Evolutionary conservation across 352 stramenopile genomes (phyloP).

Genomic region (Thraustochytrium striatum): DNA sequence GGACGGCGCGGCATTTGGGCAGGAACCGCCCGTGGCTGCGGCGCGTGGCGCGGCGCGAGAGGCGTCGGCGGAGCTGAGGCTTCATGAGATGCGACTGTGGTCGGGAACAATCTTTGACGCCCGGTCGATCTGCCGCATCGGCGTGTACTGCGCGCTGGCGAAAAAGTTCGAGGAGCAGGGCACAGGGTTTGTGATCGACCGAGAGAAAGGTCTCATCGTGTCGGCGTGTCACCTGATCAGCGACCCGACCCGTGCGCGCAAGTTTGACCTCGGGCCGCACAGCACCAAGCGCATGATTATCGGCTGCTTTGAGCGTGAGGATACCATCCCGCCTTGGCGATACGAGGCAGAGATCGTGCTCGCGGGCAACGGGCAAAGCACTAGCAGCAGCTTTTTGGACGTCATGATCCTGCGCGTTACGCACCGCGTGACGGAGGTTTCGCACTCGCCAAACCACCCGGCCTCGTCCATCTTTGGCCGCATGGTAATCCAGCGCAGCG

Average conservation of each 20-base stretch:
- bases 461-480: conserved; percentile 2
- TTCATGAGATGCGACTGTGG: not conserved
- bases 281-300: conserved; percentile 14
- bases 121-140: conserved; percentile 20
- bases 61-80: too few species aligned
- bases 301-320: not conserved
- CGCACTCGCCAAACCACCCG: not conserved
- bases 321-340: conserved; percentile 6
- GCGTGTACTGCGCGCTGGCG: not conserved
- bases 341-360: conserved; percentile 2
- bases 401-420: conserved; percentile 10
- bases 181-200: conserved; percentile 28
- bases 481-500: not conserved
- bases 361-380: not conserved
- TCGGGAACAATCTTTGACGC: conserved; percentile 24
- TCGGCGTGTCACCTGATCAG: conserved; percentile 22
- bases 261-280: conserved; percentile 16
- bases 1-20: too few species aligned
- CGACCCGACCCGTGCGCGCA: not conserved
- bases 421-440: not conserved
- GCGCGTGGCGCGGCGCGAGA: too few species aligned
- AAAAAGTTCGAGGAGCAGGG: conserved; percentile 1
- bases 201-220: conserved; percentile 10
- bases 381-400: not conserved
- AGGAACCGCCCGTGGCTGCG: too few species aligned